A percentile compares a stretch with the other conserved stretches of the same genome.
These are phyloP conservation scores for Multifurca ochricompacta DNA, from an alignment of 768 basidiomycete genomes.

Conservation along the genomic window DNA sequence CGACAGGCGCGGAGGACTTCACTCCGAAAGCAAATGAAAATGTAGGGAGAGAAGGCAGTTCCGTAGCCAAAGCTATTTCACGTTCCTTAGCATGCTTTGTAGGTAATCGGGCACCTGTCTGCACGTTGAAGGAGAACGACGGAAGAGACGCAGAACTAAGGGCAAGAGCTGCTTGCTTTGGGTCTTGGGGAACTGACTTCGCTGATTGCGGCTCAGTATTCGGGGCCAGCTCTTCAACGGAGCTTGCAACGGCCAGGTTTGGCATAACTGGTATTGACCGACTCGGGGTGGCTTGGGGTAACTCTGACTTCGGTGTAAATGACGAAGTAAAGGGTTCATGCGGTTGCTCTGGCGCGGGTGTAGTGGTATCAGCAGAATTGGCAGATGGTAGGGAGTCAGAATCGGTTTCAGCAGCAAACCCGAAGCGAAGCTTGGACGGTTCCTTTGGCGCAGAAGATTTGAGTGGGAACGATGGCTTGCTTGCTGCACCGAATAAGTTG, in stretches of 20 bases:
- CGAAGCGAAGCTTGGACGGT: constrained; percentile 71
- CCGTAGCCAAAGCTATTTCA: background rate
- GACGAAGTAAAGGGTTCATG: background rate
- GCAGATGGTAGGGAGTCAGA: constrained; percentile 8
- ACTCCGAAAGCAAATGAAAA: constrained; percentile 31
- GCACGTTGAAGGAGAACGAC: constrained; percentile 32
- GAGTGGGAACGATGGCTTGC: constrained; percentile 26
- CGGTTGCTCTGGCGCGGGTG: background rate
- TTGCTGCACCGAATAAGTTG: constrained; percentile 21
- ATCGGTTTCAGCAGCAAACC: constrained; percentile 48
- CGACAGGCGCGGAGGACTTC: constrained; percentile 1
- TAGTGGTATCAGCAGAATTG: background rate
- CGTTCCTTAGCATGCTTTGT: constrained; percentile 7
- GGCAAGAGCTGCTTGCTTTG: constrained; percentile 29
- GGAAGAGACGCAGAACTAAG: constrained; percentile 41
- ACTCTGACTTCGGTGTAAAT: background rate
- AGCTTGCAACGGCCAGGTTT: background rate
- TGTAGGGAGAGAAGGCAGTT: constrained; percentile 37
- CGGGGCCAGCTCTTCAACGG: background rate
- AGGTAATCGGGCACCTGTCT: constrained; percentile 2
- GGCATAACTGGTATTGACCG: background rate
- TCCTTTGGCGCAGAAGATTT: constrained; percentile 62
- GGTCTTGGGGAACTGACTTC: constrained; percentile 25
- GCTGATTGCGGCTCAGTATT: background rate
- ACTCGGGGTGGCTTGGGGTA: background rate